Evolutionary conservation across 2,329 filamentous ascomycete species (phyloP), one percentile per base, ranked within the genome.

Genomic region (Paecilomyces niveus): DNA sequence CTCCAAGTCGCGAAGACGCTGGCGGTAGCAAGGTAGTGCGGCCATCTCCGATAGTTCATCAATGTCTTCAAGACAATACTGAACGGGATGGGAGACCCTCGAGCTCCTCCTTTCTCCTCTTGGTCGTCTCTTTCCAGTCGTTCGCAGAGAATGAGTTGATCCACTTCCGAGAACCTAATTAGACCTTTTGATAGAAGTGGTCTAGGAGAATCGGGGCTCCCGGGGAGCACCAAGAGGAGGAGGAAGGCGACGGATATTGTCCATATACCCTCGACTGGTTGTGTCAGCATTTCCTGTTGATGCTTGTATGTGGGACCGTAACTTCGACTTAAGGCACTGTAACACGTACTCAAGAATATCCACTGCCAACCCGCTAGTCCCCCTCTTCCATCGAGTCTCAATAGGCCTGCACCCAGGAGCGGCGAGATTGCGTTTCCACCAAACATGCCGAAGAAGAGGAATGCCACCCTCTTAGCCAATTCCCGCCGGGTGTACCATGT

Each of bases 401-500:
- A 63, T 7, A 83, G 77, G 0, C 75, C 79, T 7, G 78, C 78
- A 0, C 78, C 80, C 3, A 83, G 67, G 1, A 83, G 69, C 0
- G 80, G 78, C 26, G 76, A 79, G 1, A 82, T 70, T 0, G 80
- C 79, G 22, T 79, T 79, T 0, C 79, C 80, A 0, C 79, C 75
- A 59, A 82, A 81, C 75, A 82, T 82, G 9, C 80, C 80, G 51
- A 83, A 80, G 65, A 82, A 83, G 58, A 83, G 78, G 0, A 82
- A 63, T 1, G 80, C 78, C 6, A 82, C 74, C 15, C 80, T 70
- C 56, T 76, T 77, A 0, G 77, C 76, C 1, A 81, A 67, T 59
- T 82, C 79, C 1, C 69, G 63, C 45, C 74, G 74, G 0, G 72
- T 76, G 57, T 83, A 83, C 80, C 79, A 83, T 1, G 75, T 80